phyloP scores from a whole-genome alignment of 1,284 basidiomycete genomes.

The Marasmius oreades region DNA sequence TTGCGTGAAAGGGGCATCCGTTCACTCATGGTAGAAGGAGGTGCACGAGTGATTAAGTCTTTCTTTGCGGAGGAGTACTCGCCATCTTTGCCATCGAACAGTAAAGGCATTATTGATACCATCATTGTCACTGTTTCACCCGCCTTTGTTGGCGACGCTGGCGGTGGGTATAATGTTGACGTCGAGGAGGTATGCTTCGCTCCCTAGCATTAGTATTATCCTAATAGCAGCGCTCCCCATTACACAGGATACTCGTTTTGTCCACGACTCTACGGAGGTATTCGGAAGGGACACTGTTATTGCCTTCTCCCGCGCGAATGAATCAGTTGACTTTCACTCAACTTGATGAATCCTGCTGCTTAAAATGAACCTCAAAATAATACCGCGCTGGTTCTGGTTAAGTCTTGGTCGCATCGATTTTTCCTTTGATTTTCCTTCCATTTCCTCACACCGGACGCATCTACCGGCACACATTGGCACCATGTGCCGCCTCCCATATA shows the following conservation, averaged over 20 bases:
- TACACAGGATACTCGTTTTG: conserved; percentile 27
- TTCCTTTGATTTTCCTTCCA: no score
- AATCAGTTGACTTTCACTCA: not conserved
- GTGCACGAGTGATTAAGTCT: conserved; percentile 77
- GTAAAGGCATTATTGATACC: conserved; percentile 52
- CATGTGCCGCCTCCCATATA: no score
- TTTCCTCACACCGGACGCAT: no score
- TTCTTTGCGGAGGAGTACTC: conserved; percentile 51
- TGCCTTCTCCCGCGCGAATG: conserved; percentile 20
- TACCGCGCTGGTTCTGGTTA: no score
- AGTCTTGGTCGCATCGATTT: no score
- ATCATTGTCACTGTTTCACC: conserved; percentile 86
- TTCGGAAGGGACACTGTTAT: conserved; percentile 43
- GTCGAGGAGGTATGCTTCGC: conserved; percentile 11
- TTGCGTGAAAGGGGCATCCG: conserved; percentile 55
- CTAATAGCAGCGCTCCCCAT: not conserved
- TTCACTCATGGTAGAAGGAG: conserved; percentile 95
- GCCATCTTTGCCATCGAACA: conserved; percentile 7
- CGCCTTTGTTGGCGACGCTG: conserved; percentile 69
- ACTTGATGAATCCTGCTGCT: not conserved
- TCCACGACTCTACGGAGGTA: conserved; percentile 30
- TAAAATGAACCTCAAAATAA: not conserved
- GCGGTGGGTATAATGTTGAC: conserved; percentile 51
- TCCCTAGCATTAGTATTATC: no score
- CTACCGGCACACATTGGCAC: no score